Base-by-base conservation (phyloP, 2,329 filamentous ascomycete genomes). In the Cercospora sp. region DNA sequence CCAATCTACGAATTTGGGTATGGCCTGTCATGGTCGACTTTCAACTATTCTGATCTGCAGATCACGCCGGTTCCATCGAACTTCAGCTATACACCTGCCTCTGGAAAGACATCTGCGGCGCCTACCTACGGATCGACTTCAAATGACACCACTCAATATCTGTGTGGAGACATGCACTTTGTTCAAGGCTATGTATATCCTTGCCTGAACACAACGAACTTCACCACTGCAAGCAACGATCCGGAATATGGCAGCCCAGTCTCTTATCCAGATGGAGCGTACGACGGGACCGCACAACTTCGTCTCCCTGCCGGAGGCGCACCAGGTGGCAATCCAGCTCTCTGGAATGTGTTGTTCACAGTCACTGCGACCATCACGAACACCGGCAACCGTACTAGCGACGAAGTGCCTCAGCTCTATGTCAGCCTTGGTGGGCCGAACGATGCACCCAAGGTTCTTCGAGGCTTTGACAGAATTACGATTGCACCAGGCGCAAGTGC, bases 311-410 rank as follows among this genome's bases (percentile, higher is more conserved):
- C 55, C 4, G 55, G 55, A 37, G 30, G 55, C 7, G 55, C 55
- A 16, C 55, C 55, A 7, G 55, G 55, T 32, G 84, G 83, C 5
- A 82, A 89, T 64, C 83, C 80, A 72, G 30, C 66, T 5, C 84
- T 94, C 0, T 94, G 88, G 83, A 85, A 91, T 49, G 78, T 83
- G 0, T 83, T 89, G 0, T 89, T 86, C 69, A 78, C 79, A 24
- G 80, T 91, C 10, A 81, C 83, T 3, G 84, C 87, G 3, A 84
- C 80, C 0, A 80, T 94, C 1, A 85, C 81, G 7, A 95, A 95
- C 74, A 85, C 84, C 0, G 91, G 91, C 1, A 72, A 74, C 68
- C 78, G 81, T 1, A 71, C 78, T 0, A 85, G 85, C 26, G 83
- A 83, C 32, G 86, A 86, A 18, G 85, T 89, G 3, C 83, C 84